Percentiles rank a stretch among this genome's conserved stretches.
phyloP scores from a whole-genome alignment of 768 basidiomycete species.

The Leccinum imitatum region DNA sequence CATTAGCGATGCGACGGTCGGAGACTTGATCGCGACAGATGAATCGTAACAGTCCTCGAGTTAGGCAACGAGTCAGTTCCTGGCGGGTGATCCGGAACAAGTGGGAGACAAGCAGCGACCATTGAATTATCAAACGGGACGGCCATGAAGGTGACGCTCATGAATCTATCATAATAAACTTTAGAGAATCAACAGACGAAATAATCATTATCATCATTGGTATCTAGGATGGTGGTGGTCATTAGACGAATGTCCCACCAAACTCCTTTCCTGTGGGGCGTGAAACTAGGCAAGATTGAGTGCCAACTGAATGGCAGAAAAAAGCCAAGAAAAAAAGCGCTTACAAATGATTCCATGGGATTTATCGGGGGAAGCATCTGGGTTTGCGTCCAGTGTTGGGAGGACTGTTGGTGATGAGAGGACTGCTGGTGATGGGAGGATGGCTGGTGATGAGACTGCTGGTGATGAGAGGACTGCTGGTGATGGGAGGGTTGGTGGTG shows the following conservation, averaged over 20 bases:
- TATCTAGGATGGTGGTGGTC: conserved; percentile 51
- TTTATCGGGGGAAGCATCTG: conserved; percentile 46
- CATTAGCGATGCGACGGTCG: conserved; percentile 12
- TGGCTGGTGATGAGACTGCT: conserved; percentile 23
- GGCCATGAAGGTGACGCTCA: conserved; percentile 48
- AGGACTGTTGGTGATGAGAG: conserved; percentile 10
- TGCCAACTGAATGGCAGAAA: conserved; percentile 4
- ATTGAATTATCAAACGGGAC: conserved; percentile 45
- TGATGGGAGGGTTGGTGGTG: conserved; percentile 13
- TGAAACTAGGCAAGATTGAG: conserved; percentile 24
- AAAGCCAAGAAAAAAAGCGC: conserved; percentile 24
- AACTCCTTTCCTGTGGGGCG: conserved; percentile 45
- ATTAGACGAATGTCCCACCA: conserved; percentile 49
- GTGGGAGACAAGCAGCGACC: conserved; percentile 40
- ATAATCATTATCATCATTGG: conserved; percentile 45
- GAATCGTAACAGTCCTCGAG: conserved; percentile 41
- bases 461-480: conserved; percentile 3
- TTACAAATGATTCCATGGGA: conserved; percentile 65
- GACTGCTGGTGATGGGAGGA: not conserved
- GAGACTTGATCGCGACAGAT: conserved; percentile 36
- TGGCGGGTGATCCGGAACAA: conserved; percentile 40
- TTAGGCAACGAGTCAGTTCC: conserved; percentile 39
- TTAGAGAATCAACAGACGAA: conserved; percentile 30
- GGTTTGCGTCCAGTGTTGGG: conserved; percentile 54
- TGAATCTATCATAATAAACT: conserved; percentile 45